Evolutionary conservation across 1,284 basidiomycete genomes (phyloP).

Genomic region (Entoloma clypeatum): DNA sequence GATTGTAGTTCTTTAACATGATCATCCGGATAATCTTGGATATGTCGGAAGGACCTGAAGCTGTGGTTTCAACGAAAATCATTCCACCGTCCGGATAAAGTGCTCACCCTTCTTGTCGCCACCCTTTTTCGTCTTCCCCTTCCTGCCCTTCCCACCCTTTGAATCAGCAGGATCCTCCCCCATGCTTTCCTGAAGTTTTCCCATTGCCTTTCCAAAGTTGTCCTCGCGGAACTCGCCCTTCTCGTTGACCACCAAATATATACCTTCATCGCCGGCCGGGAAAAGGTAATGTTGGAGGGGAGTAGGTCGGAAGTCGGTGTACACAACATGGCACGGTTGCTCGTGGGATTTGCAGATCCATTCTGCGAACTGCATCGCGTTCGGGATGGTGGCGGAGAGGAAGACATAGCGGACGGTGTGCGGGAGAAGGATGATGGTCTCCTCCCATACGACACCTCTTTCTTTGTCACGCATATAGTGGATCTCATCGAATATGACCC

Average conservation of each 20-base stretch:
- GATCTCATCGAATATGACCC: constrained; percentile 99
- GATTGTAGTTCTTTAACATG: constrained; percentile 97
- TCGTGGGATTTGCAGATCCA: constrained; percentile 98
- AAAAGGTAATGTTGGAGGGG: constrained; percentile 99
- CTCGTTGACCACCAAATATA: constrained; percentile 97
- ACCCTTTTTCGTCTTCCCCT: constrained; percentile 89
- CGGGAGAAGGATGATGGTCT: constrained; percentile 95
- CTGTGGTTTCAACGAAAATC: constrained; percentile 6
- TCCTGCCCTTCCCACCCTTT: constrained; percentile 75
- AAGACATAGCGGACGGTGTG: constrained; percentile 97
- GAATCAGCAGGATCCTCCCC: constrained; percentile 95
- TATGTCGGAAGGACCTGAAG: constrained; percentile 84
- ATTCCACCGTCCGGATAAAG: not conserved
- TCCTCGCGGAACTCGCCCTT: constrained; percentile 96
- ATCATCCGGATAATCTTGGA: constrained; percentile 99
- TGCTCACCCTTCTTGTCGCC: constrained; percentile 82
- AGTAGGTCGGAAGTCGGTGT: constrained; percentile 98
- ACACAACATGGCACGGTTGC: constrained; percentile 98
- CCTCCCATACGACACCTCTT: constrained; percentile 84
- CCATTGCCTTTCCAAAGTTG: constrained; percentile 98
- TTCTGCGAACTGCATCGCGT: constrained; percentile 99
- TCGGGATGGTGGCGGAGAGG: constrained; percentile 99
- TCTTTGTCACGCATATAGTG: constrained; percentile 99
- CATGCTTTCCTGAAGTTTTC: constrained; percentile 76
- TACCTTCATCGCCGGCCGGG: constrained; percentile 94